Evolutionary conservation across 768 basidiomycete species (phyloP).

Genomic region (Pleurotus giganteus): DNA sequence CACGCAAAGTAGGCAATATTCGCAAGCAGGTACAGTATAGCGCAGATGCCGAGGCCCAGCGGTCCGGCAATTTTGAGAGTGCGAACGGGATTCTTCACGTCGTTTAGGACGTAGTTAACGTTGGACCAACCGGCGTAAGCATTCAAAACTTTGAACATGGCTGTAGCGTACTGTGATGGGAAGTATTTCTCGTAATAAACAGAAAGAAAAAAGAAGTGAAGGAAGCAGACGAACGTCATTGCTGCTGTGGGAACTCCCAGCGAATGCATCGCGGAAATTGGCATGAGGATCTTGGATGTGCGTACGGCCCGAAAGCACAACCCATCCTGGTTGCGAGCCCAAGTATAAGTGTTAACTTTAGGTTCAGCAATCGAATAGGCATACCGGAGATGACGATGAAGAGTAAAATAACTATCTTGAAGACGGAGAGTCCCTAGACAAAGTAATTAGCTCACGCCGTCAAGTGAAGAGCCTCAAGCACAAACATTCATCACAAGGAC

Average conservation of each 20-base stretch:
- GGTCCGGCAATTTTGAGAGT: conserved; percentile 64
- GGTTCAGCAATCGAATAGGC: not conserved
- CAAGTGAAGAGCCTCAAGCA: not conserved
- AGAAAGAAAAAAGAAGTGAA: conserved; percentile 22
- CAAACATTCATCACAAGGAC: conserved; percentile 55
- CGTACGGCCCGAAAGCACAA: conserved; percentile 52
- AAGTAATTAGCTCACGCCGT: conserved; percentile 18
- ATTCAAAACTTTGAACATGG: conserved; percentile 55
- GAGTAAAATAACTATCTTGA: conserved; percentile 54
- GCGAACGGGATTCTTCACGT: conserved; percentile 56
- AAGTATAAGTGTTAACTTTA: not conserved
- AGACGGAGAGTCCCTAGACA: conserved; percentile 45
- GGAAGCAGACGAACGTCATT: conserved; percentile 20
- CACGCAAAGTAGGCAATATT: conserved; percentile 57
- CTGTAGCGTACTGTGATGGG: conserved; percentile 49
- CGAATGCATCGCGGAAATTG: conserved; percentile 54
- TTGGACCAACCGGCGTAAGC: conserved; percentile 50
- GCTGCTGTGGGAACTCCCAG: conserved; percentile 50
- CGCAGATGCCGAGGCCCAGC: conserved; percentile 53
- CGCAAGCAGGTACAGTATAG: conserved; percentile 50
- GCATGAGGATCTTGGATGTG: conserved; percentile 46
- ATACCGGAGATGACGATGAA: conserved; percentile 49
- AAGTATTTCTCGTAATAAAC: too few species aligned
- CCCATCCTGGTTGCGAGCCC: conserved; percentile 40
- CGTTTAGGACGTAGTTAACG: conserved; percentile 59